phyloP scores from a whole-genome alignment of 2,329 filamentous ascomycete genomes.

The Xylariaceae sp. region DNA sequence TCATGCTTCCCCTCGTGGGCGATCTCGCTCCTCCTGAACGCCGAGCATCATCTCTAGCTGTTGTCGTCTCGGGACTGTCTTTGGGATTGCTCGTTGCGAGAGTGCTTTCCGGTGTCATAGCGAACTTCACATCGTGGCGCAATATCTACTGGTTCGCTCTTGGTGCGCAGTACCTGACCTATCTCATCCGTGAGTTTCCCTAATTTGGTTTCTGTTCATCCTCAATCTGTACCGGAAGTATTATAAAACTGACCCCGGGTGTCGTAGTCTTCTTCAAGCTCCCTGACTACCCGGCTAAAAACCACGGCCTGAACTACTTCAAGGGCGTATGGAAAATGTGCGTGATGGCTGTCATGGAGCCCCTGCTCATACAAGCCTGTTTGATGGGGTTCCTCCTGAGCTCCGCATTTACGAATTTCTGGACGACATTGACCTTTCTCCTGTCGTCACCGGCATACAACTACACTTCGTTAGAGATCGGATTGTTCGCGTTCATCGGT shows the following conservation, averaged over 20 bases:
- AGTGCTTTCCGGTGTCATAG: slow-evolving; percentile 63
- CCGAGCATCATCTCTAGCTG: slow-evolving; percentile 57
- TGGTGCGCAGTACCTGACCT: slow-evolving; percentile 58
- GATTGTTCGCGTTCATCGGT: slow-evolving; percentile 73
- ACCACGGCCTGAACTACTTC: slow-evolving; percentile 55
- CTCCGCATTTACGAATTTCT: slow-evolving; percentile 58
- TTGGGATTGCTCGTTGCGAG: slow-evolving; percentile 62
- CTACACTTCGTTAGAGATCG: slow-evolving; percentile 63
- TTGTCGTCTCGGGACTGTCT: slow-evolving; percentile 60
- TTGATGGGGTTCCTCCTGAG: slow-evolving; percentile 35
- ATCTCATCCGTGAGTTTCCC: slow-evolving; percentile 40
- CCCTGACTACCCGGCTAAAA: slow-evolving; percentile 64
- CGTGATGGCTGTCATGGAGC: slow-evolving; percentile 51
- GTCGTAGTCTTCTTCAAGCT: slow-evolving; percentile 55
- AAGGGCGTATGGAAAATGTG: slow-evolving; percentile 55
- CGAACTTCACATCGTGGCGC: slow-evolving; percentile 60
- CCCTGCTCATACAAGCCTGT: slow-evolving; percentile 59
- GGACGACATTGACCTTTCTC: slow-evolving; percentile 76
- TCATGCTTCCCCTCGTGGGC: slow-evolving; percentile 67
- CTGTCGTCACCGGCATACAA: slow-evolving; percentile 64
- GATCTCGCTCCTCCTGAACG: slow-evolving; percentile 59
- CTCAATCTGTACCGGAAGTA: neutral
- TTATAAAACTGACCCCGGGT: neutral
- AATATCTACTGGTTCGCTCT: slow-evolving; percentile 64
- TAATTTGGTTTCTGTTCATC: neutral